Evolutionary conservation across 129 eudicot species (phyloP).

Genomic region (Tagetes patula): DNA sequence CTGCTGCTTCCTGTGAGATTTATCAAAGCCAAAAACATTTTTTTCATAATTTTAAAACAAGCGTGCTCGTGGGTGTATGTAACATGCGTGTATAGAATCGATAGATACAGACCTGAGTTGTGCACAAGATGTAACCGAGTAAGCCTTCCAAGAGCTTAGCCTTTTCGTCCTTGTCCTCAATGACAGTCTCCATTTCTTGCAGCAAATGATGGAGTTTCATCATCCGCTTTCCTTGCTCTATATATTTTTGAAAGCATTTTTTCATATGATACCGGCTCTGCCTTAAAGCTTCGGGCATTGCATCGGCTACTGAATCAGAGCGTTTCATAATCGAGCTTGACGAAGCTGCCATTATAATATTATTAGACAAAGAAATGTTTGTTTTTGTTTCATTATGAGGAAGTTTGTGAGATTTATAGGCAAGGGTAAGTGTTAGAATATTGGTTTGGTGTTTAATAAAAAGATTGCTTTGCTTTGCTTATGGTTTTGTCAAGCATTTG

Average conservation of each 20-base stretch:
- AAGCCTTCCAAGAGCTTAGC: conserved; percentile 70
- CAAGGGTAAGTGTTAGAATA: neutral
- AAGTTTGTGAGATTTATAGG: conserved; percentile 39
- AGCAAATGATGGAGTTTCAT: conserved; percentile 82
- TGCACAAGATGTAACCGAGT: conserved; percentile 89
- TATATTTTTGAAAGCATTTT: conserved; percentile 67
- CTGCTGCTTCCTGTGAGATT: conserved; percentile 76
- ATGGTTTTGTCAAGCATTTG: conserved; percentile 37
- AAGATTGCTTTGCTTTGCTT: conserved; percentile 34
- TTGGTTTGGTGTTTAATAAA: neutral
- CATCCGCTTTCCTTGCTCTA: conserved; percentile 69
- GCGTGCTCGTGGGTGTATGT: too few species aligned
- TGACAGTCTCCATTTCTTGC: conserved; percentile 73
- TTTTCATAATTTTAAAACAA: too few species aligned
- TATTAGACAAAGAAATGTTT: neutral
- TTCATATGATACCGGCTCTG: conserved; percentile 96
- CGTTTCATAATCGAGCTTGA: conserved; percentile 50
- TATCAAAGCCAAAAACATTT: neutral
- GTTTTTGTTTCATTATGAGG: neutral
- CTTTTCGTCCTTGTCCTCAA: conserved; percentile 66
- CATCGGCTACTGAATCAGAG: conserved; percentile 61
- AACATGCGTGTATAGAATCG: neutral
- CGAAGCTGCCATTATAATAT: conserved; percentile 41
- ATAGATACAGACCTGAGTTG: conserved; percentile 65
- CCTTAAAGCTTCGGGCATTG: conserved; percentile 92